These are phyloP conservation scores for Penicillium bovifimosum DNA, from an alignment of 495 filamentous ascomycete species.

Conservation along the genomic window DNA sequence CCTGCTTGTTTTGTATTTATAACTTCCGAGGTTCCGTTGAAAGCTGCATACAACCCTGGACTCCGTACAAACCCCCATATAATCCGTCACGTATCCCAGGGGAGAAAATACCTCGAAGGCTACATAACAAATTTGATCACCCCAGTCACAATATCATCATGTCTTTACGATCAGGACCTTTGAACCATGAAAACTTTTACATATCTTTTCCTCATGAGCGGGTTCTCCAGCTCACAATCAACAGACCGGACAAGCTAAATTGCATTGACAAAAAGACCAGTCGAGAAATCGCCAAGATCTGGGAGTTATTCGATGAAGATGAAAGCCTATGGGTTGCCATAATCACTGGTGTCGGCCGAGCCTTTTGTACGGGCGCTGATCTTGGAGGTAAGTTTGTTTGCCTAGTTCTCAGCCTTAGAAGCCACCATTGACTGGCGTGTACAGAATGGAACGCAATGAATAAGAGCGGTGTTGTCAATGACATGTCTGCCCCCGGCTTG, in stretches of 20 bases:
- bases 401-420: background rate
- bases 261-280: conserved; percentile 43
- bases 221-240: conserved; percentile 40
- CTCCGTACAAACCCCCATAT: background rate
- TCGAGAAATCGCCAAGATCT: conserved; percentile 43
- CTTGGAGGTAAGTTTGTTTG: conserved; percentile 29
- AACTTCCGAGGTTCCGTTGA: conserved; percentile 2
- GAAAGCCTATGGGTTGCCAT: conserved; percentile 48
- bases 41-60: background rate
- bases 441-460: conserved; percentile 40
- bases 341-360: conserved; percentile 50
- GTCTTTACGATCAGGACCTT: conserved; percentile 18
- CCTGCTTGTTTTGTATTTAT: background rate
- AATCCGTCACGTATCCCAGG: background rate
- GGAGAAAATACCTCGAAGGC: background rate
- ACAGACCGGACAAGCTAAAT: conserved; percentile 44
- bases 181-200: conserved; percentile 22
- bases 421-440: background rate
- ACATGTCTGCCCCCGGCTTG: conserved; percentile 46
- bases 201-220: conserved; percentile 41
- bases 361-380: conserved; percentile 56
- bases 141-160: conserved; percentile 8
- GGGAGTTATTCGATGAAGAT: conserved; percentile 49
- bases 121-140: background rate
- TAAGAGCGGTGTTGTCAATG: conserved; percentile 31